Evolutionary conservation across 73 alveolate species (phyloP), one percentile per base, ranked within the genome.

Genomic region (Tetrahymena malaccensis): DNA sequence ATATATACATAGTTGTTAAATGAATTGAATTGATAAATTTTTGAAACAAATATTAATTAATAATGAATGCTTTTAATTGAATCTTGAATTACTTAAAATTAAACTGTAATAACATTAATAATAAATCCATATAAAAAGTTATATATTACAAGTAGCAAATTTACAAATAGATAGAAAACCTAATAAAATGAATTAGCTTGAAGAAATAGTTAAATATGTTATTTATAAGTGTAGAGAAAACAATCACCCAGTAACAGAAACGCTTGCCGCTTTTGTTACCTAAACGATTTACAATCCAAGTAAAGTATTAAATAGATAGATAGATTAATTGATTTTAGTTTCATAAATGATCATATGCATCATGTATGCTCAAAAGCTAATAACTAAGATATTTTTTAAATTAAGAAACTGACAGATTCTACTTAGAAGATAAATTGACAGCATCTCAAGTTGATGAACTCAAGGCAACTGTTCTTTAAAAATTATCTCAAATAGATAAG

Each of bases 261-360:
- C 99, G 22, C 97, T 98, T 21, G 99, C 99, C n/a, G 99, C 99
- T 12, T 98, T 96, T 95, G 99, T 98, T 25, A 99, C 99, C 33
- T 96, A 97, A 35, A 98, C 99, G 12, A 96, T 97, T 84, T 96
- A 97, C 84, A 98, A 98, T 94, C 98, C 96, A 83, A 96, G 98
- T 96, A 98, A 11, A 70, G 34, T n/a, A 15, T 27, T 70, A 22
- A n/a, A 31, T 44, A 40, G 16, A 40, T 6, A 7, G 7, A 7
- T 4, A 4, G 7, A 37, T 37, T 4, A 10, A 40, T 40, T 40
- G 44, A 40, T 40, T 40, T 40, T 40, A 8, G 44, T 40, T 37
- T 8, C 44, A 40, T 40, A 40, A 40, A 40, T 40, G 44, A 40
- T 40, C 0, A 40, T 40, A 40, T 6, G 11, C 44, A 40, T 19